phyloP scores from a whole-genome alignment of 2,329 filamentous ascomycete species.

The Trichoderma sp. region DNA sequence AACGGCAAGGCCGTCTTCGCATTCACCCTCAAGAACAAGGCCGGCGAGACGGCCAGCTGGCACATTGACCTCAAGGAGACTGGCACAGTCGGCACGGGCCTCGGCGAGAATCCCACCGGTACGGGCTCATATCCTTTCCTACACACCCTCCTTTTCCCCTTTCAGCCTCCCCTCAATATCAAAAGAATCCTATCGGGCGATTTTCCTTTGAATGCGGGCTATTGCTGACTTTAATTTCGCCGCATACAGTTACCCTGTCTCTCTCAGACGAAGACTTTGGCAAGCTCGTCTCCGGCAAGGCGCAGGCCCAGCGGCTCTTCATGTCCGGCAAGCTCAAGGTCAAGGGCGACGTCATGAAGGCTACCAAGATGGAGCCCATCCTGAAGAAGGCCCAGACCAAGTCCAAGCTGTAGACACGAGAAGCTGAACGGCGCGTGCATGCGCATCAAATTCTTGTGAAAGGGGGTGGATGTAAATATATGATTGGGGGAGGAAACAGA shows the following conservation, averaged over 20 bases:
- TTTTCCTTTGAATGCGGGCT: no score
- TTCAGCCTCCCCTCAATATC: not conserved
- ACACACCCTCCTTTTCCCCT: slow-evolving; percentile 25
- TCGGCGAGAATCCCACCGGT: slow-evolving; percentile 82
- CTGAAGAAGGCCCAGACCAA: slow-evolving; percentile 83
- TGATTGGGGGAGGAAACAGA: not conserved
- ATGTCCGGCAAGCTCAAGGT: slow-evolving; percentile 99
- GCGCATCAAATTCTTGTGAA: no score
- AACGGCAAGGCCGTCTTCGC: slow-evolving; percentile 84
- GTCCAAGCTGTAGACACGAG: slow-evolving; percentile 72
- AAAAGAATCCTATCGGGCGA: no score
- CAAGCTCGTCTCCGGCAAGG: slow-evolving; percentile 80
- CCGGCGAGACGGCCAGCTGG: slow-evolving; percentile 82
- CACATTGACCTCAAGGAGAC: slow-evolving; percentile 93
- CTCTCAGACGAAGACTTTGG: slow-evolving; percentile 86
- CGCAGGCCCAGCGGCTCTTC: slow-evolving; percentile 92
- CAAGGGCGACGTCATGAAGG: slow-evolving; percentile 98
- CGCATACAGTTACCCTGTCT: slow-evolving; percentile 71
- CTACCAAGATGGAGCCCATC: slow-evolving; percentile 92
- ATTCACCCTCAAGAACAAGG: slow-evolving; percentile 88
- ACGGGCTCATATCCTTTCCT: slow-evolving; percentile 36
- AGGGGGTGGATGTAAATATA: not conserved
- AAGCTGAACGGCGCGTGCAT: not conserved
- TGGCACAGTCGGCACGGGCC: slow-evolving; percentile 77
- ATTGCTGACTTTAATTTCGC: not conserved